These are phyloP conservation scores for Gnaphalium uliginosum DNA, from an alignment of 129 eudicot species.

Conservation along the genomic window DNA sequence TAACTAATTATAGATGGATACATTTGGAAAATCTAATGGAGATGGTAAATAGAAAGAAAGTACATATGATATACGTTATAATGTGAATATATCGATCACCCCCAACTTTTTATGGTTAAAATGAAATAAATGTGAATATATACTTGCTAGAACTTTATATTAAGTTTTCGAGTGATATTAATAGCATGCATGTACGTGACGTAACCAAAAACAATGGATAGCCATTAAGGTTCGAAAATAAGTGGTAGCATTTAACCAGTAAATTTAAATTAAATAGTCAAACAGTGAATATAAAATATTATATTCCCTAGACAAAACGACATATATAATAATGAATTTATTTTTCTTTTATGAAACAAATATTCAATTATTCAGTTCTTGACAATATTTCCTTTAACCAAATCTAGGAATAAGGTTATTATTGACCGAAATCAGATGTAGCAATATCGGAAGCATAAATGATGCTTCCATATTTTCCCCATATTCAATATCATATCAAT, in stretches of 20 bases:
- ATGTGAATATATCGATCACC: too few species aligned
- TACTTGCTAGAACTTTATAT: too few species aligned
- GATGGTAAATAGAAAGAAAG: too few species aligned
- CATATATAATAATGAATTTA: not conserved
- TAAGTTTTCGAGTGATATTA: not conserved
- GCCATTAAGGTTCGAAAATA: not conserved
- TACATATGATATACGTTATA: too few species aligned
- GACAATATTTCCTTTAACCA: not conserved
- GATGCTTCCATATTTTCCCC: not conserved
- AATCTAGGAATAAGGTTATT: not conserved
- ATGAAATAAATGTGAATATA: too few species aligned
- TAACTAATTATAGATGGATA: too few species aligned
- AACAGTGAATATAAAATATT: too few species aligned
- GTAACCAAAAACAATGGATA: not conserved
- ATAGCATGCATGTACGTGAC: not conserved
- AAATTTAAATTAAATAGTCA: too few species aligned
- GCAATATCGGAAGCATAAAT: not conserved
- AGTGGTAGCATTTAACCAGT: not conserved
- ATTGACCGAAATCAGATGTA: not conserved
- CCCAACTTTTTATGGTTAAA: too few species aligned
- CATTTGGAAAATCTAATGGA: too few species aligned
- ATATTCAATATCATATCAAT: not conserved
- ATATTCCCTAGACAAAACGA: not conserved
- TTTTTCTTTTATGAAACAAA: not conserved
- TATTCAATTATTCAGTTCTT: not conserved